Conservation (phyloP, 192 early-diverging fungal species). For the Coemansia sp. region DNA sequence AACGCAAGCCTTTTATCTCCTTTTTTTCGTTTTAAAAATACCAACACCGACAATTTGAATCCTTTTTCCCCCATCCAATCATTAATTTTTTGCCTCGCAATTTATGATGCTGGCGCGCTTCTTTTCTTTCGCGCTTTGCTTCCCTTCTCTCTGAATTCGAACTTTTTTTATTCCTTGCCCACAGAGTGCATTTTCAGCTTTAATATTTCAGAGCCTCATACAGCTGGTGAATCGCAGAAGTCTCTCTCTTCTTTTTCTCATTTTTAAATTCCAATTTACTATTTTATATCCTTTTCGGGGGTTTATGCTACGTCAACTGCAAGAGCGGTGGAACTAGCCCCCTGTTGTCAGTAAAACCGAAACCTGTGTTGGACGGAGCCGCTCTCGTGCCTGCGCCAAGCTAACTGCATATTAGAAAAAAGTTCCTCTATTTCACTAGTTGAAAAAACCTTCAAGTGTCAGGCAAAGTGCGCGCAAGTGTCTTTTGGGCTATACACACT, state of each 20-base stretch:
- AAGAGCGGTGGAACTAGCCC: too few relatives aligned
- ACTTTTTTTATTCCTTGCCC: not conserved
- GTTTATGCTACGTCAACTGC: too few relatives aligned
- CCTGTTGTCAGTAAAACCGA: too few relatives aligned
- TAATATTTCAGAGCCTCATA: not conserved
- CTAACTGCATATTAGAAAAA: not conserved
- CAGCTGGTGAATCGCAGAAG: not conserved
- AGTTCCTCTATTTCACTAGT: not conserved
- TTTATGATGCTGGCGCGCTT: not conserved
- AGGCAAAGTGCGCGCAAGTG: not conserved
- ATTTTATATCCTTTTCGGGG: not conserved
- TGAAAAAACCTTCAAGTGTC: not conserved
- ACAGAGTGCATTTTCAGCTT: not conserved
- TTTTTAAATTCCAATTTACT: not conserved
- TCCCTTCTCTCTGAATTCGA: conserved; percentile 3
- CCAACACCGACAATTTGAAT: not conserved
- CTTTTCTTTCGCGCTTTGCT: conserved; percentile 6
- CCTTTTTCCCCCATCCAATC: conserved; percentile 2
- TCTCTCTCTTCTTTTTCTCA: not conserved
- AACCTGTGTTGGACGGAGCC: not conserved
- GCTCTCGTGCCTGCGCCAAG: not conserved
- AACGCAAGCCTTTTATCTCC: not conserved
- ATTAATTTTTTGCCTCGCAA: not conserved
- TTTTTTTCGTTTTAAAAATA: not conserved
- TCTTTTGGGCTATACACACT: not conserved